Percentiles rank a stretch among this genome's conserved stretches.
phyloP scores from a whole-genome alignment of 1,284 basidiomycete genomes.

The Pterulicium gracile region DNA sequence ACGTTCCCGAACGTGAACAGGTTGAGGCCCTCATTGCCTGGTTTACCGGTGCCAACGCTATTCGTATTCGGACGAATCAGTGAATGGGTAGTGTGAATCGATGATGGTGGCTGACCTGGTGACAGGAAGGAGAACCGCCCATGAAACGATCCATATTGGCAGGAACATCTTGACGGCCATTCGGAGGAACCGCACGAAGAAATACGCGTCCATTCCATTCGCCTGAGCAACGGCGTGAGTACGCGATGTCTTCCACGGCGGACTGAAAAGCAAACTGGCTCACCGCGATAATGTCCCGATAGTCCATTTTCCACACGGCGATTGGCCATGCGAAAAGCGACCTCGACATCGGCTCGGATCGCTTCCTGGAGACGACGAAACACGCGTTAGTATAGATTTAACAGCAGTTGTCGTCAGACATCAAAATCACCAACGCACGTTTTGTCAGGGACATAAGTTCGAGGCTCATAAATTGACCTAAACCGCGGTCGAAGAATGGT shows the following conservation, averaged over 20 bases:
- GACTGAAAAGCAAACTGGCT: background rate
- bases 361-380: conserved; percentile 37
- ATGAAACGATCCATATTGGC: conserved; percentile 74
- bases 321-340: conserved; percentile 48
- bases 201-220: conserved; percentile 91
- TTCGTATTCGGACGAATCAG: background rate
- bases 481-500: conserved; percentile 63
- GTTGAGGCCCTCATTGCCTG: conserved; percentile 52
- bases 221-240: conserved; percentile 18
- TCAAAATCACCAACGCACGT: conserved; percentile 29
- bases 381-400: no score
- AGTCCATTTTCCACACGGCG: conserved; percentile 45
- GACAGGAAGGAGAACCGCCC: conserved; percentile 62
- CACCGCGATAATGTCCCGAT: conserved; percentile 39
- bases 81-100: background rate
- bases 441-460: conserved; percentile 49
- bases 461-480: conserved; percentile 72
- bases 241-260: background rate
- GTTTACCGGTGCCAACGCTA: conserved; percentile 40
- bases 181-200: conserved; percentile 83
- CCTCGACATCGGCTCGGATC: conserved; percentile 33
- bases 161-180: conserved; percentile 74
- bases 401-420: conserved; percentile 7
- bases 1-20: conserved; percentile 80
- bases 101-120: conserved; percentile 19